phyloP scores from a whole-genome alignment of 768 basidiomycete species.

The Termitomyces sp. region DNA sequence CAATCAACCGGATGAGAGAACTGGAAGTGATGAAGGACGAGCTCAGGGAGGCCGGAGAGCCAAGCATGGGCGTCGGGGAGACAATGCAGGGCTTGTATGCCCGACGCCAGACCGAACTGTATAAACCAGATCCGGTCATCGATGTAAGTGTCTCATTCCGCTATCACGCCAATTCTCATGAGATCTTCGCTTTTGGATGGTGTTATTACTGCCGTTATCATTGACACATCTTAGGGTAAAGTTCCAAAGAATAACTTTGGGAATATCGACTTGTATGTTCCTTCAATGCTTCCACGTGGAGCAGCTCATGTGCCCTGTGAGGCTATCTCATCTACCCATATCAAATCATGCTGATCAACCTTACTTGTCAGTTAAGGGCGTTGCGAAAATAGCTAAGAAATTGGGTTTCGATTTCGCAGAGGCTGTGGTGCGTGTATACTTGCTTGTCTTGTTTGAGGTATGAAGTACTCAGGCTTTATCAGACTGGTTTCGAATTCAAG shows the following conservation, averaged over 20 bases:
- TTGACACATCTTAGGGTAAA: conserved; percentile 58
- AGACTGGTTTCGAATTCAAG: conserved; percentile 97
- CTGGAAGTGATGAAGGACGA: conserved; percentile 45
- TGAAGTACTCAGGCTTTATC: conserved; percentile 2
- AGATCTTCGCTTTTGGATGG: conserved; percentile 5
- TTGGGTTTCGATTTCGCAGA: conserved; percentile 91
- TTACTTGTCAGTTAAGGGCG: conserved; percentile 66
- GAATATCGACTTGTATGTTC: conserved; percentile 94
- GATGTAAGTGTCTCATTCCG: conserved; percentile 54
- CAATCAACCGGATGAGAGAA: conserved; percentile 74
- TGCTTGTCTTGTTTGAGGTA: not conserved
- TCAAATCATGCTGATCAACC: conserved; percentile 1
- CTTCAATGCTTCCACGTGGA: conserved; percentile 90
- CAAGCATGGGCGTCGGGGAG: conserved; percentile 34
- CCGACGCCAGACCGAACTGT: conserved; percentile 78
- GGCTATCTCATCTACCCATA: conserved; percentile 24
- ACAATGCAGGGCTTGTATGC: conserved; percentile 88
- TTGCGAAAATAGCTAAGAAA: conserved; percentile 83
- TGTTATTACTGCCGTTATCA: not conserved
- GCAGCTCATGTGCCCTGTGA: conserved; percentile 88
- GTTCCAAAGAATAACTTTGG: conserved; percentile 96
- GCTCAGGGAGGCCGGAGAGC: conserved; percentile 35
- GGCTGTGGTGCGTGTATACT: conserved; percentile 73
- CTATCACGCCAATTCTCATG: conserved; percentile 1
- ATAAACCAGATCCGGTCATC: conserved; percentile 73